A percentile compares a stretch with the other conserved stretches of the same genome.
Evolutionary conservation across 2,329 filamentous ascomycete species (phyloP).

Genomic region (Trichoderma guizhouense): DNA sequence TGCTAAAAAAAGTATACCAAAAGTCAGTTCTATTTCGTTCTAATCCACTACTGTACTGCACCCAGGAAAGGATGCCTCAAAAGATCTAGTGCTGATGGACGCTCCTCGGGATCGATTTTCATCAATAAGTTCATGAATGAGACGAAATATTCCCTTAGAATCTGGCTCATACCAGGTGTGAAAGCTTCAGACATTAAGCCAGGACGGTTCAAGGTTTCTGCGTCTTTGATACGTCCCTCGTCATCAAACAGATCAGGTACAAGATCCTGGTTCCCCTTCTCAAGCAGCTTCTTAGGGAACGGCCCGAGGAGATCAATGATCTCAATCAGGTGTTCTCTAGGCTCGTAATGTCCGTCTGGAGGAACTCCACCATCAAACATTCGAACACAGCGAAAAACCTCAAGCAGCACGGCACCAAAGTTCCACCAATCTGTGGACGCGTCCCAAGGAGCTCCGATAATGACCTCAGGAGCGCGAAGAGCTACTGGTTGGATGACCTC

Average conservation of each 20-base stretch:
- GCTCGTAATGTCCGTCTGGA: background rate
- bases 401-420: background rate
- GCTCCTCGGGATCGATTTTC: slow-evolving; percentile 3
- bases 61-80: background rate
- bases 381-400: background rate
- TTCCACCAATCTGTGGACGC: background rate
- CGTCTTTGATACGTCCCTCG: background rate
- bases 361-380: background rate
- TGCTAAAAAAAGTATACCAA: background rate
- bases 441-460: slow-evolving; percentile 5
- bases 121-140: background rate
- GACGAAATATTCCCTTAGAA: background rate
- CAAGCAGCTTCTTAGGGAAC: background rate
- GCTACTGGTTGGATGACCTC: background rate
- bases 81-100: background rate
- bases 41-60: background rate
- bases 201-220: background rate
- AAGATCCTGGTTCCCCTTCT: background rate
- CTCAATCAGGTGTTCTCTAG: background rate
- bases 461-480: background rate
- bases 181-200: background rate
- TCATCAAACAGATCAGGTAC: background rate
- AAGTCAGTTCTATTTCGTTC: background rate
- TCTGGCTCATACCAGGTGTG: background rate
- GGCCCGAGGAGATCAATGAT: background rate